These are phyloP conservation scores for Musa schizocarpa DNA, from an alignment of 176 grass and related monocot species.

Conservation along the genomic window DNA sequence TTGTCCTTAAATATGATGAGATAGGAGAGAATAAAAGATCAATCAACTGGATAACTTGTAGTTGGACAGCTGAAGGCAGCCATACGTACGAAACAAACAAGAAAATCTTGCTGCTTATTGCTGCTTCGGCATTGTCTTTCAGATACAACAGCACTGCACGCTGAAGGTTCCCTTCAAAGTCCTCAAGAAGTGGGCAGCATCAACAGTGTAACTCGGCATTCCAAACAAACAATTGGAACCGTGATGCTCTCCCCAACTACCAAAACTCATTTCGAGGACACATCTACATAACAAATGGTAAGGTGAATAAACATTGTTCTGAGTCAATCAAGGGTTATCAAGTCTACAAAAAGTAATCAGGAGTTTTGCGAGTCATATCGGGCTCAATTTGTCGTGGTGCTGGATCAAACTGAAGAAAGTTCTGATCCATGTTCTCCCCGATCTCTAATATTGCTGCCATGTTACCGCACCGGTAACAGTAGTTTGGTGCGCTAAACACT, in stretches of 20 bases:
- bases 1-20: too few relatives aligned
- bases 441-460: slow-evolving; percentile 95
- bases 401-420: slow-evolving; percentile 94
- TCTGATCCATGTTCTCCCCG: slow-evolving; percentile 93
- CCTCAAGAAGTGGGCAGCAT: neutral
- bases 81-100: neutral
- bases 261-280: neutral
- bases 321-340: slow-evolving; percentile 15
- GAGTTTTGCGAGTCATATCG: slow-evolving; percentile 82
- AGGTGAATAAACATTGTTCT: neutral
- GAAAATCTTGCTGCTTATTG: neutral
- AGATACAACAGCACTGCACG: neutral
- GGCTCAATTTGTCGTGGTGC: slow-evolving; percentile 86
- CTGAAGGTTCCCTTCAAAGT: neutral
- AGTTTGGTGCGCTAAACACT: slow-evolving; percentile 92
- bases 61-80: too few relatives aligned
- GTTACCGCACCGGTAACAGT: slow-evolving; percentile 95
- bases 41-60: too few relatives aligned
- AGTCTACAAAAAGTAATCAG: slow-evolving; percentile 96
- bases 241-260: slow-evolving; percentile 2
- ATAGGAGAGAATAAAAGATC: too few relatives aligned
- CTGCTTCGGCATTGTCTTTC: neutral
- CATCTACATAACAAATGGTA: slow-evolving; percentile 10
- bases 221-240: neutral
- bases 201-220: neutral